These are phyloP conservation scores for Populus tomentosa DNA, from an alignment of 441 rosid genomes.

Conservation along the genomic window DNA sequence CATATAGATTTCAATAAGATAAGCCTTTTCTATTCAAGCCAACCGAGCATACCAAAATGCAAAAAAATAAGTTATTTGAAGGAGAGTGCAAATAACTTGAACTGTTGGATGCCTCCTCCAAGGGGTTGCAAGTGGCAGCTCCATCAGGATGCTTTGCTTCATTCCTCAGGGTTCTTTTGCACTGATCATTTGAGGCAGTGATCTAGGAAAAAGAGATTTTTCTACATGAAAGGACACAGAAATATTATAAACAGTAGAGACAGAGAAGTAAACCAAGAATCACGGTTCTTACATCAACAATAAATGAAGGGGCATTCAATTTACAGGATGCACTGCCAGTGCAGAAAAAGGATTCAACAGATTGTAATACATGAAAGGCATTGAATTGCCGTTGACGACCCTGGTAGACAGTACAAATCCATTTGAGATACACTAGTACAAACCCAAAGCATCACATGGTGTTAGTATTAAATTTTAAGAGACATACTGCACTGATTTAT, in stretches of 20 bases:
- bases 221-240: conserved; percentile 21
- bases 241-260: conserved; percentile 7
- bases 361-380: conserved; percentile 62
- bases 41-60: conserved; percentile 40
- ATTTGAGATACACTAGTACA: conserved; percentile 4
- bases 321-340: conserved; percentile 56
- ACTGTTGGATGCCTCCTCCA: conserved; percentile 24
- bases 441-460: background rate
- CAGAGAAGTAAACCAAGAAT: conserved; percentile 1
- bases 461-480: background rate
- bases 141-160: conserved; percentile 27
- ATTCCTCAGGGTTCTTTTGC: conserved; percentile 44
- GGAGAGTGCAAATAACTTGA: conserved; percentile 27
- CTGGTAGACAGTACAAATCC: conserved; percentile 30
- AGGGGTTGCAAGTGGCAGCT: conserved; percentile 17
- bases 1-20: conserved; percentile 5
- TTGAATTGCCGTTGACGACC: conserved; percentile 70
- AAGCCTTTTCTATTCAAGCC: background rate
- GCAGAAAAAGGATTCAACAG: conserved; percentile 59
- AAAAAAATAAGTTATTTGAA: conserved; percentile 39
- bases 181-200: conserved; percentile 52
- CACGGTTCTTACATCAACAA: conserved; percentile 57
- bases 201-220: conserved; percentile 44
- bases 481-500: background rate
- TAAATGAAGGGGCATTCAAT: conserved; percentile 54